phyloP scores from a whole-genome alignment of 179 eudicot genomes.

The Corrigiola litoralis region DNA sequence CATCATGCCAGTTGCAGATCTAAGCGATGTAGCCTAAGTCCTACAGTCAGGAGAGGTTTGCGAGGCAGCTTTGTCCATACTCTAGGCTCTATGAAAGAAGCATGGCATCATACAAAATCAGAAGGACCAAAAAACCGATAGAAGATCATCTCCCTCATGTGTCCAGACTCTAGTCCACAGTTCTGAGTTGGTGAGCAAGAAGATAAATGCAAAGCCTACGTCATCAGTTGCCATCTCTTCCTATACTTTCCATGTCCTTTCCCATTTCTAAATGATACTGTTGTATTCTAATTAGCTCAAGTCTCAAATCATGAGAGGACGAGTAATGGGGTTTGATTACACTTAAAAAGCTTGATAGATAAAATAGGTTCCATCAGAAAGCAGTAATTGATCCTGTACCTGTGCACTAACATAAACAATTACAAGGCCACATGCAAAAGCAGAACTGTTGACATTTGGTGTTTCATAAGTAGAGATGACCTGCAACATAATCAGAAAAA shows the following conservation, averaged over 20 bases:
- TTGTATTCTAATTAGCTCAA: not conserved
- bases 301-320: not conserved
- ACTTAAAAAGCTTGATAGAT: not conserved
- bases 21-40: not conserved
- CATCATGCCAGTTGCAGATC: not conserved
- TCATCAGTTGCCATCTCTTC: too few relatives aligned
- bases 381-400: conserved; percentile 37
- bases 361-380: not conserved
- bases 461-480: conserved; percentile 49
- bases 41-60: not conserved
- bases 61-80: not conserved
- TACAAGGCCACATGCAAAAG: conserved; percentile 70
- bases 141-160: not conserved
- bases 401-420: conserved; percentile 62
- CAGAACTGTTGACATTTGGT: conserved; percentile 30
- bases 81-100: not conserved
- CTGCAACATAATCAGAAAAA: conserved; percentile 38
- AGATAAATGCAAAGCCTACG: too few relatives aligned
- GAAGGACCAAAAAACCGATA: not conserved
- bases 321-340: not conserved
- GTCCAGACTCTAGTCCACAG: not conserved
- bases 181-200: too few relatives aligned
- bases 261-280: too few relatives aligned
- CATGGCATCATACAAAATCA: not conserved
- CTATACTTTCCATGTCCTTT: too few relatives aligned